Percentiles rank a stretch among this genome's conserved stretches.
Conservation (phyloP, 345 rosid genomes). For the Balakata baccata region DNA sequence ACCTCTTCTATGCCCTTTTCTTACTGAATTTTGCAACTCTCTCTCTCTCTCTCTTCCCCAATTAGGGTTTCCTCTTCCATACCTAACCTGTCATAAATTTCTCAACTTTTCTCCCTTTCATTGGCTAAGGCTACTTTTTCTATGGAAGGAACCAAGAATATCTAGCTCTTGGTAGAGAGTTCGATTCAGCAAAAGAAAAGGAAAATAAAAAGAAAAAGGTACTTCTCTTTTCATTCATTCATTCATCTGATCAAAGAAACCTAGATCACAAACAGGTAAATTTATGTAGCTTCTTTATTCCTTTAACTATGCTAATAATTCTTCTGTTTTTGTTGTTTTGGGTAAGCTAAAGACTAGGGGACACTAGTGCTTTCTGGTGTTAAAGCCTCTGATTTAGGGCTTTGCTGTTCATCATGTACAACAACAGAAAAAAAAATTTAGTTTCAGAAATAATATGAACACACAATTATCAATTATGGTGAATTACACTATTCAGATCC, state of each 20-base stretch:
- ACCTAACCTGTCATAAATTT: slow-evolving; percentile 6
- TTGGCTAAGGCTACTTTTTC: slow-evolving; percentile 28
- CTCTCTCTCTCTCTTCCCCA: not conserved
- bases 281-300: slow-evolving; percentile 20
- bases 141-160: slow-evolving; percentile 30
- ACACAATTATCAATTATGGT: slow-evolving; percentile 16
- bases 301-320: slow-evolving; percentile 17
- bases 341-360: slow-evolving; percentile 31
- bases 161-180: slow-evolving; percentile 23
- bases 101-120: slow-evolving; percentile 18
- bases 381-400: slow-evolving; percentile 42
- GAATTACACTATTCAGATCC: slow-evolving; percentile 37
- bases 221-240: slow-evolving; percentile 22
- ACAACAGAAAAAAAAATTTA: not conserved
- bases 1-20: slow-evolving; percentile 14
- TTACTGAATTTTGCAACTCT: slow-evolving; percentile 17
- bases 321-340: slow-evolving; percentile 24
- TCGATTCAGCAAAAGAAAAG: slow-evolving; percentile 18
- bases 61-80: slow-evolving; percentile 46
- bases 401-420: slow-evolving; percentile 22
- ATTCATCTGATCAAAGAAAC: slow-evolving; percentile 34
- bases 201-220: slow-evolving; percentile 22
- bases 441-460: not conserved
- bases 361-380: slow-evolving; percentile 27
- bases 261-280: slow-evolving; percentile 36